Percentiles rank a stretch among this genome's conserved stretches.
Conservation (phyloP, 768 basidiomycete species). For the Tylopilus balloui region DNA sequence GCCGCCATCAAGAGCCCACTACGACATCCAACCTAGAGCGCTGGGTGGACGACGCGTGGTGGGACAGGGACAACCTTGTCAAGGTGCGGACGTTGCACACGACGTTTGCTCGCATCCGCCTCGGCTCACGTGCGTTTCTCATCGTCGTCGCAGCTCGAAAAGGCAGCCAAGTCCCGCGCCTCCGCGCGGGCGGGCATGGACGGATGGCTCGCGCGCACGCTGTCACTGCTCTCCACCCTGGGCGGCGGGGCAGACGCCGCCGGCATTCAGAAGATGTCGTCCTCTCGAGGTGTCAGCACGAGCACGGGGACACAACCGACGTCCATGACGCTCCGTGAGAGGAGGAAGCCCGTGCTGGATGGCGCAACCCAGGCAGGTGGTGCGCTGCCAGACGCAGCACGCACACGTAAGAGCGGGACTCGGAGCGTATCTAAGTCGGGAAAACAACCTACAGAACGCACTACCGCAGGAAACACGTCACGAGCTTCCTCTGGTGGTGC, state of each 20-base stretch:
- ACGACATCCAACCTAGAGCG: not conserved
- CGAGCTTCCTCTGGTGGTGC: not conserved
- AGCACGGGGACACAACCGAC: slow-evolving; percentile 31
- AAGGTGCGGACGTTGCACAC: too few relatives aligned
- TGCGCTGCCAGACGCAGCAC: not conserved
- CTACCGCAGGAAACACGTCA: not conserved
- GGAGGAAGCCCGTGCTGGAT: slow-evolving; percentile 29
- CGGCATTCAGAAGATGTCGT: not conserved
- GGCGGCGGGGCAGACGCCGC: not conserved
- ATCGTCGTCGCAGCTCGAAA: slow-evolving; percentile 51
- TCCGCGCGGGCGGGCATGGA: slow-evolving; percentile 35
- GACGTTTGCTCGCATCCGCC: too few relatives aligned
- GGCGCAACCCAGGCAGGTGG: not conserved
- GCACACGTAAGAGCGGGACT: not conserved
- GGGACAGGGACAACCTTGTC: slow-evolving; percentile 54
- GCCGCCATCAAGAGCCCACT: not conserved
- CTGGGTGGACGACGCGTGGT: slow-evolving; percentile 53
- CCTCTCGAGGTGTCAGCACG: not conserved
- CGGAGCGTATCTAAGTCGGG: slow-evolving; percentile 5
- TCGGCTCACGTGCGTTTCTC: too few relatives aligned
- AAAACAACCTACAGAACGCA: slow-evolving; percentile 3
- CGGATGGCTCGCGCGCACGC: slow-evolving; percentile 56
- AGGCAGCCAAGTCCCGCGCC: slow-evolving; percentile 52
- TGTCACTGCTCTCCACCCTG: slow-evolving; percentile 24
- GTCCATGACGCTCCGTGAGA: slow-evolving; percentile 48